These are phyloP conservation scores for Pichia cephalocereana DNA, from an alignment of 805 yeast genomes.

Conservation along the genomic window DNA sequence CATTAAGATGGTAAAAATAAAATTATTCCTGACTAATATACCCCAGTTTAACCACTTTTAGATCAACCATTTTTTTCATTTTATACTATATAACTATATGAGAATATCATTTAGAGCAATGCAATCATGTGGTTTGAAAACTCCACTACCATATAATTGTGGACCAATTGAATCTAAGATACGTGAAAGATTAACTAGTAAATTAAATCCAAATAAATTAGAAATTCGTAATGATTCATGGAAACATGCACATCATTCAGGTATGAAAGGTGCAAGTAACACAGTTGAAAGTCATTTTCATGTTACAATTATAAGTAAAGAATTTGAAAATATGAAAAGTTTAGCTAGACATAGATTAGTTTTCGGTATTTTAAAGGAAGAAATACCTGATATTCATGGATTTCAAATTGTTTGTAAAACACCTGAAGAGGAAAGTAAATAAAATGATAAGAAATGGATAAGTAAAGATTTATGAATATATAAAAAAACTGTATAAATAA, in stretches of 20 bases:
- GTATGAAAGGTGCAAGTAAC: constrained; percentile 66
- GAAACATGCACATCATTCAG: constrained; percentile 82
- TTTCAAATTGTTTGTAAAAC: constrained; percentile 80
- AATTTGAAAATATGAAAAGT: constrained; percentile 44
- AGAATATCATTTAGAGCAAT: not conserved
- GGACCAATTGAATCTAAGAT: constrained; percentile 37
- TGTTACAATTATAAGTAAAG: constrained; percentile 60
- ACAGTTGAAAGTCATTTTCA: constrained; percentile 76
- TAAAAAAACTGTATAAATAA: not conserved
- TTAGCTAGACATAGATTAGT: constrained; percentile 76
- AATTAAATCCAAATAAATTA: constrained; percentile 31
- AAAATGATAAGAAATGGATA: not conserved
- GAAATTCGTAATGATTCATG: constrained; percentile 71
- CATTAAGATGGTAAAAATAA: too few relatives aligned
- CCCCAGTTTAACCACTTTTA: too few relatives aligned
- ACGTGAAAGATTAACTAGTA: not conserved
- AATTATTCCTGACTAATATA: too few relatives aligned
- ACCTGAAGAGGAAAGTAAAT: constrained; percentile 18
- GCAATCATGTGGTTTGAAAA: not conserved
- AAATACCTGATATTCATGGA: constrained; percentile 73
- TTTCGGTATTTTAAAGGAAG: constrained; percentile 61
- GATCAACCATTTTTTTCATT: too few relatives aligned
- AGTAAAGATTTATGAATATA: not conserved
- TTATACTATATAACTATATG: not conserved
- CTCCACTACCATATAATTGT: not conserved